Evolutionary conservation across 2,329 filamentous ascomycete species (phyloP).

Genomic region (Diplodia intermedia): DNA sequence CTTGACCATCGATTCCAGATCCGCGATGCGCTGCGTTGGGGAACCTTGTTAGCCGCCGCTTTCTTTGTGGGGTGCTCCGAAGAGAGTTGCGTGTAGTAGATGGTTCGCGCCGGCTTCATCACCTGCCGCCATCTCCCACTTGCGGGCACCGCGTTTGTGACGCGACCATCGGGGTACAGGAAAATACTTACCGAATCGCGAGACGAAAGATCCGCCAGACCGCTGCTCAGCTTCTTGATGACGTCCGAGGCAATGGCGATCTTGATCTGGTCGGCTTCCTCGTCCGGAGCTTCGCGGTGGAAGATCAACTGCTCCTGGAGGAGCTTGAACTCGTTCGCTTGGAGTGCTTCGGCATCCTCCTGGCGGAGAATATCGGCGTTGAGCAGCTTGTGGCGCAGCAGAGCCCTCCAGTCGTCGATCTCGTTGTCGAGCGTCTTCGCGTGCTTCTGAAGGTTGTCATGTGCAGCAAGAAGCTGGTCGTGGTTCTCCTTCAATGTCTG

Average conservation of each 20-base stretch:
- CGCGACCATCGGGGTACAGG: neutral
- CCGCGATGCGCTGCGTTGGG: constrained; percentile 25
- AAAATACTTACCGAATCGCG: constrained; percentile 23
- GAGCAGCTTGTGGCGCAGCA: constrained; percentile 45
- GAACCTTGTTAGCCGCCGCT: neutral
- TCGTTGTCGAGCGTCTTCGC: constrained; percentile 45
- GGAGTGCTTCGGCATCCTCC: constrained; percentile 44
- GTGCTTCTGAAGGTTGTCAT: constrained; percentile 46
- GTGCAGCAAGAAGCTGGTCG: constrained; percentile 45
- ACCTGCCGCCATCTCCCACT: neutral
- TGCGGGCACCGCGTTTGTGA: neutral
- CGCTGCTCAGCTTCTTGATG: constrained; percentile 44
- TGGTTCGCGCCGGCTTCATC: neutral
- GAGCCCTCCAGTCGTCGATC: constrained; percentile 46
- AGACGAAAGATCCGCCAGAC: constrained; percentile 42
- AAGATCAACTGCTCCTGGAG: constrained; percentile 45
- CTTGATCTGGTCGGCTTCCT: constrained; percentile 41
- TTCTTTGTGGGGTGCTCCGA: neutral
- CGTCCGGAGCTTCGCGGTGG: constrained; percentile 43
- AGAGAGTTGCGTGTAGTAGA: neutral
- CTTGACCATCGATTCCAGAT: constrained; percentile 30
- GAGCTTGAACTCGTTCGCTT: constrained; percentile 43
- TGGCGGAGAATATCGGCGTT: constrained; percentile 44
- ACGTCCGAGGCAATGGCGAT: constrained; percentile 45
- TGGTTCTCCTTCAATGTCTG: constrained; percentile 45